A percentile compares a stretch with the other conserved stretches of the same genome.
Conservation (phyloP, 768 basidiomycete genomes). For the Leccinum broughii region DNA sequence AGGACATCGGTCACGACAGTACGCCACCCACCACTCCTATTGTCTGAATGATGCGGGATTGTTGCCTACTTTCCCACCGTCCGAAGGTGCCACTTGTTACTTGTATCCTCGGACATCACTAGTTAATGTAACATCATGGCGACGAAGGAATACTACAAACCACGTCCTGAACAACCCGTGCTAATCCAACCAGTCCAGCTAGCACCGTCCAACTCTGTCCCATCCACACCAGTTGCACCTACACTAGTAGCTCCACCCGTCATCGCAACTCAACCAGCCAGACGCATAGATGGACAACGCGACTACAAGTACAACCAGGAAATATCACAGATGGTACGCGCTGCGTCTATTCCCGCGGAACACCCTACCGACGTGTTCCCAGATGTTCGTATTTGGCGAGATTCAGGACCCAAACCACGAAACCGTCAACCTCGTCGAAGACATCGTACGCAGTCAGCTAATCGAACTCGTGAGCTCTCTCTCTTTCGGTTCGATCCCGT, state of each 20-base stretch:
- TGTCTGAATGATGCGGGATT: too few relatives aligned
- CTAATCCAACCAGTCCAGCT: slow-evolving; percentile 17
- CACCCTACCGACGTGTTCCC: neutral
- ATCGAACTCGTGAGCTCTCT: slow-evolving; percentile 72
- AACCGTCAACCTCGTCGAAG: slow-evolving; percentile 93
- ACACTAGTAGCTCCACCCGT: slow-evolving; percentile 30
- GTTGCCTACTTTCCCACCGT: too few relatives aligned
- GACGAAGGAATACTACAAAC: slow-evolving; percentile 32
- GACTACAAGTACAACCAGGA: slow-evolving; percentile 92
- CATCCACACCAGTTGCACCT: slow-evolving; percentile 21
- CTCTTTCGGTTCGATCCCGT: neutral
- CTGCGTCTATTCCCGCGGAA: neutral
- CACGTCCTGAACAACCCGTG: slow-evolving; percentile 23
- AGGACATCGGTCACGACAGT: too few relatives aligned
- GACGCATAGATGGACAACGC: slow-evolving; percentile 32
- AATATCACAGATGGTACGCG: slow-evolving; percentile 86
- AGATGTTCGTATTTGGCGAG: slow-evolving; percentile 99
- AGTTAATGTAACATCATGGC: neutral
- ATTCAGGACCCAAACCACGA: slow-evolving; percentile 87
- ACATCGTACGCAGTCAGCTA: slow-evolving; percentile 87
- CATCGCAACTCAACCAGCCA: slow-evolving; percentile 11
- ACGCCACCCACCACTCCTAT: too few relatives aligned
- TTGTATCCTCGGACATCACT: too few relatives aligned
- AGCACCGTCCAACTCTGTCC: slow-evolving; percentile 14
- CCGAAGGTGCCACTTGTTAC: too few relatives aligned